Conservation (phyloP, 768 basidiomycete species). For the Boletus patriciae region DNA sequence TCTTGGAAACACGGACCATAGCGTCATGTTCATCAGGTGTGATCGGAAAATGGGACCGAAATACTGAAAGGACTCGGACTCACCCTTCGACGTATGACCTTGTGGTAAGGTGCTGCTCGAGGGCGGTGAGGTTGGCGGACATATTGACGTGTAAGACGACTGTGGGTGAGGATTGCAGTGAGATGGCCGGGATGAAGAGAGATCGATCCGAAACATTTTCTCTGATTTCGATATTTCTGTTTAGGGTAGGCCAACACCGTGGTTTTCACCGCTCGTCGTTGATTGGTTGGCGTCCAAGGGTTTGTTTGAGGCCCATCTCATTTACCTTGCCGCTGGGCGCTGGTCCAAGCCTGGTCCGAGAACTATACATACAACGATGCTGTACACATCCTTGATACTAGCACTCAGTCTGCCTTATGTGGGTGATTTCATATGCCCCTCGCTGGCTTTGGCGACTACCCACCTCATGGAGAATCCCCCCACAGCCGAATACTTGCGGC, state of each 20-base stretch:
- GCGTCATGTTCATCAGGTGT: slow-evolving; percentile 65
- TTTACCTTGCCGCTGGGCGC: neutral
- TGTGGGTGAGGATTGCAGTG: slow-evolving; percentile 2
- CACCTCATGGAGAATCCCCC: neutral
- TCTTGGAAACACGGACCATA: slow-evolving; percentile 98
- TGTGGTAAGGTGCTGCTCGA: slow-evolving; percentile 84
- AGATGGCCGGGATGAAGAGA: slow-evolving; percentile 33
- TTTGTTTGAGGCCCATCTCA: neutral
- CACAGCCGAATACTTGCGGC: neutral
- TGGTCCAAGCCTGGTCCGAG: neutral
- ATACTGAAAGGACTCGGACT: slow-evolving; percentile 37
- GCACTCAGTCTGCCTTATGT: neutral
- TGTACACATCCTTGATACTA: neutral
- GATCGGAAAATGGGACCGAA: slow-evolving; percentile 11
- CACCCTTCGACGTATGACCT: slow-evolving; percentile 92
- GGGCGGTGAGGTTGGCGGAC: slow-evolving; percentile 66
- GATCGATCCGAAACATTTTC: slow-evolving; percentile 22
- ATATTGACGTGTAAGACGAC: slow-evolving; percentile 38
- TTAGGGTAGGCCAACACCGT: slow-evolving; percentile 33
- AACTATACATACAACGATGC: neutral
- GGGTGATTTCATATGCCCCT: neutral
- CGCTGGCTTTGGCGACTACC: neutral
- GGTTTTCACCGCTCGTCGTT: neutral
- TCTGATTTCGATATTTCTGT: slow-evolving; percentile 20
- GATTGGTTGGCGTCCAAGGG: slow-evolving; percentile 13